Base-by-base conservation (phyloP, 2,329 filamentous ascomycete genomes). In the Fusarium sp. region DNA sequence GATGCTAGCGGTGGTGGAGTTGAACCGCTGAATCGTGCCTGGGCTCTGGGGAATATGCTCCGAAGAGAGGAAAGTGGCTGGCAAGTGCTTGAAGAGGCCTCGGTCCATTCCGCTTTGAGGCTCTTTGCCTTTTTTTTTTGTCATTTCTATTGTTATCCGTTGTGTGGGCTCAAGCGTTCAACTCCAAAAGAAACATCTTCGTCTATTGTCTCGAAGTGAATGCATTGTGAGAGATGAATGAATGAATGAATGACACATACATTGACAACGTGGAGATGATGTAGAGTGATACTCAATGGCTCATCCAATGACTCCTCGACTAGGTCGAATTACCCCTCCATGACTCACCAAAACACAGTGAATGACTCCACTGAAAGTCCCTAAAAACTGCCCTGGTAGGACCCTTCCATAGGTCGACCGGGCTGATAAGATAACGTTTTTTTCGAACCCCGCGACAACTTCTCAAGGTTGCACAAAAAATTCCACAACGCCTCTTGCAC, bases 391-490 rank as follows among this genome's bases (percentile, higher is more conserved):
- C 22, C 5, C 17, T 13, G n/a, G 34, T 5, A 17, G 17, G 14
- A 58, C 48, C 66, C 66, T 49, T 22, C 33, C 45, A 46, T 54
- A 43, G 34, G 34, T 36, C 42, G 17, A 14, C 36, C 40, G 18
- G 18, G 18, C 18, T 56, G 68, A 72, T 72, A 71, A 71, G 68
- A 71, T 71, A 71, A 71, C 64, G 63, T 44, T 53, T 59, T 69
- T 64, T 65, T 66, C 53, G 52, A 71, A 71, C 68, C 68, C 64
- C 68, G 68, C 68, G 64, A 65, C 49, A 52, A 69, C 59, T 67
- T 67, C 53, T 69, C 54, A 66, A 68, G 63, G 63, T 66, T 68
- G 68, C 69, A 68, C 66, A 66, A 59, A 59, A 72, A 72, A 71
- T 71, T 71, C 63, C 63, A 58, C 49, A 63, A 62, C 46, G 56